These are phyloP conservation scores for Cucumis cinereus DNA, from an alignment of 306 rosid genomes.

Conservation along the genomic window DNA sequence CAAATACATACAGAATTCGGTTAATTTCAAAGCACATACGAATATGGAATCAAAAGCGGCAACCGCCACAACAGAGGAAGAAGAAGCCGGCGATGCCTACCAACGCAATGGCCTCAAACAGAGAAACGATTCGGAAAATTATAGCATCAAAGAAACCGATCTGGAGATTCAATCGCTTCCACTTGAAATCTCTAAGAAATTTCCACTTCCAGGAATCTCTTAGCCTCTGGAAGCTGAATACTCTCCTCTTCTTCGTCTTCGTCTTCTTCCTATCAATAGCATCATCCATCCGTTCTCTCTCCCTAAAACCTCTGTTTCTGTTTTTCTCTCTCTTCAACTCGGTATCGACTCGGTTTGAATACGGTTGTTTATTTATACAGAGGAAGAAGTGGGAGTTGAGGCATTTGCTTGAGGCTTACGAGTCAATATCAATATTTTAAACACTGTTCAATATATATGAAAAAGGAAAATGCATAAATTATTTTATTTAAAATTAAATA, in stretches of 20 bases:
- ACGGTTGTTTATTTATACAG: not conserved
- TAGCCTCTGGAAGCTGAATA: not conserved
- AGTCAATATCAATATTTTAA: not conserved
- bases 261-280: constrained; percentile 13
- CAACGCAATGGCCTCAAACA: constrained; percentile 40
- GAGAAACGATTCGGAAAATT: constrained; percentile 39
- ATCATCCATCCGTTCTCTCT: constrained; percentile 4
- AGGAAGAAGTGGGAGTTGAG: not conserved
- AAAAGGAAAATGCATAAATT: not conserved
- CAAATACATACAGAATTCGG: not conserved
- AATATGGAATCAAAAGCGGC: constrained; percentile 26
- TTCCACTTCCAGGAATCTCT: constrained; percentile 25
- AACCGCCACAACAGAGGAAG: constrained; percentile 60
- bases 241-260: constrained; percentile 17
- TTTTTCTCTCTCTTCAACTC: not conserved
- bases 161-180: constrained; percentile 29
- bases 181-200: constrained; percentile 36
- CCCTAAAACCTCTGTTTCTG: not conserved
- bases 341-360: not conserved
- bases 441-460: not conserved
- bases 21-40: not conserved
- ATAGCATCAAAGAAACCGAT: constrained; percentile 35
- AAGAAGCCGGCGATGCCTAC: constrained; percentile 31
- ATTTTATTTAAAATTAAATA: too few species aligned
- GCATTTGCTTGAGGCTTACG: not conserved